Base-by-base conservation (phyloP, 2,329 filamentous ascomycete species). In the Phialocephala sp. region DNA sequence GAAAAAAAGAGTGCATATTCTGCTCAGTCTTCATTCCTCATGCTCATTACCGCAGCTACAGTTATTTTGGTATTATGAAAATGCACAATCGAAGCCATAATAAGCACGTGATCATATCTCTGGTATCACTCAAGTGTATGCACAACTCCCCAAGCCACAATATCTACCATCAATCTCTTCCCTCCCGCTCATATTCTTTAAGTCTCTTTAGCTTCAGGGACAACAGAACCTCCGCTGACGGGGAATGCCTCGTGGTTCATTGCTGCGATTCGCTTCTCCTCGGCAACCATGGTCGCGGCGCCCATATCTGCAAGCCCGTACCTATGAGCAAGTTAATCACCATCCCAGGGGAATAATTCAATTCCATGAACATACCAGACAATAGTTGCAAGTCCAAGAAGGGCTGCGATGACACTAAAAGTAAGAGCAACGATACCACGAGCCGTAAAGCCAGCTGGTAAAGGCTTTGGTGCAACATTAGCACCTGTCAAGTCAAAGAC, bases 401-500 rank as follows among this genome's bases (percentile, higher is more conserved):
- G 50, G 24, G 74, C 75, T 22, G 73, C 67, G 20, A 76, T 32
- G 27, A 66, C 66, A 67, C 73, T 75, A 59, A 76, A 76, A 9
- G 68, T 63, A 62, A 76, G 37, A 8, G 75, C 75, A 0, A 75
- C 73, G 64, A 76, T 75, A 15, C 75, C 74, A 35, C 68, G 66
- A 11, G 73, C 22, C 1, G 73, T 76, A 52, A 76, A 76, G 1
- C 74, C 73, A 20, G 62, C 69, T 5, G 74, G 74, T 8, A 75
- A 47, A 43, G 72, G 74, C 0, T 64, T 63, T 0, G 71, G 72
- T 32, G 72, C 66, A 36, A 50, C 56, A 60, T 65, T 73, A 1
- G 67, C 79, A 84, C 89, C 89, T 0, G 76, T 78, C 1, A 93
- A 79, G 68, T 95, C 85, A 0, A 91, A 78, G 9, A 87, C 79